These are phyloP conservation scores for Aurantiochytrium sp. DNA, from an alignment of 108 stramenopile species.

Conservation along the genomic window DNA sequence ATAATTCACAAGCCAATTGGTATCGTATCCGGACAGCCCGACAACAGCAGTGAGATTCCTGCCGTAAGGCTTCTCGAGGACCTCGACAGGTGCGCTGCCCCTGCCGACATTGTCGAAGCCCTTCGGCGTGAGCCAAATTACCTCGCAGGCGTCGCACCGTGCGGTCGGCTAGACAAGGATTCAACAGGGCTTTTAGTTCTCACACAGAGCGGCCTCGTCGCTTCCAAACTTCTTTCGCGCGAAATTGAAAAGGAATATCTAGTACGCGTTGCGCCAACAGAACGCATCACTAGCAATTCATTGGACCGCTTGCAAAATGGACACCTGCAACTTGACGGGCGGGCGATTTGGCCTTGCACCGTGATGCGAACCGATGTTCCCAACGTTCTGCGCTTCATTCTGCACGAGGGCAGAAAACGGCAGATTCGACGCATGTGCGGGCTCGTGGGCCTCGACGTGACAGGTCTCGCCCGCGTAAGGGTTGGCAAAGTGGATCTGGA, in stretches of 20 bases:
- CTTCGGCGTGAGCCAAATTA: background rate
- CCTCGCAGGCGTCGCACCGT: background rate
- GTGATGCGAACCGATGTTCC: background rate
- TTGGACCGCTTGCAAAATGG: background rate
- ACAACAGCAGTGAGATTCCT: background rate
- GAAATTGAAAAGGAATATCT: background rate
- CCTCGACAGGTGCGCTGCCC: background rate
- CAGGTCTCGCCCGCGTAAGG: background rate
- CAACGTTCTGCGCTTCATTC: background rate
- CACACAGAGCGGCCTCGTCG: background rate
- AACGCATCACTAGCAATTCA: background rate
- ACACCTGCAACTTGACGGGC: background rate
- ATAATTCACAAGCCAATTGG: background rate
- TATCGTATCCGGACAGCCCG: background rate
- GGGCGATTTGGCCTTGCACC: background rate
- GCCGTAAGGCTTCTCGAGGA: slow-evolving; percentile 3
- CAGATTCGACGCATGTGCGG: slow-evolving; percentile 5
- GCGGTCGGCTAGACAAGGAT: background rate
- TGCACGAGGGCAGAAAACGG: background rate
- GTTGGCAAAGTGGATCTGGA: background rate
- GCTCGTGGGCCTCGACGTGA: background rate
- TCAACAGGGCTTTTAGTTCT: background rate
- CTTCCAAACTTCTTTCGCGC: background rate
- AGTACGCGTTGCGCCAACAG: background rate
- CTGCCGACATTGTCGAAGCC: background rate